phyloP scores from a whole-genome alignment of 495 filamentous ascomycete species.

The Xylaria telfairii region DNA sequence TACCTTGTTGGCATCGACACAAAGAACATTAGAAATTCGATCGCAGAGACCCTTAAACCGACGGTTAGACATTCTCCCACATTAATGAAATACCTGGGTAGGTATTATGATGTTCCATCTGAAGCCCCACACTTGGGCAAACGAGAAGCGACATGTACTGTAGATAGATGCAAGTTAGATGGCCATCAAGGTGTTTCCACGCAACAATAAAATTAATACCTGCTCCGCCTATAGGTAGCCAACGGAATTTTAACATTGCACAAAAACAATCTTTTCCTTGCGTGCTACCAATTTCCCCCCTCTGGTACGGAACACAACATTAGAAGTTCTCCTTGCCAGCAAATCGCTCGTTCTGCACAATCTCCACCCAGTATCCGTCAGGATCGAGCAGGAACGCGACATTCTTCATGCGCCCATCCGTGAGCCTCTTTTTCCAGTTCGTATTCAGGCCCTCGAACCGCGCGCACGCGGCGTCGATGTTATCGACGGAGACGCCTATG shows the following conservation, averaged over 20 bases:
- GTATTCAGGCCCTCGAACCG: slow-evolving; percentile 82
- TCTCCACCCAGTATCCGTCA: slow-evolving; percentile 91
- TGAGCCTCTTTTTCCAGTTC: slow-evolving; percentile 93
- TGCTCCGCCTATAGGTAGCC: neutral
- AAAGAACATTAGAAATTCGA: too few relatives aligned
- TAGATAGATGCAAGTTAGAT: neutral
- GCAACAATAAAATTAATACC: neutral
- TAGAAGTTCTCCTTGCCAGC: slow-evolving; percentile 60
- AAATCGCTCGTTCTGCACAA: slow-evolving; percentile 76
- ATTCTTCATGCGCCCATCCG: slow-evolving; percentile 90
- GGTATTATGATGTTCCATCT: neutral
- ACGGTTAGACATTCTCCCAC: too few relatives aligned
- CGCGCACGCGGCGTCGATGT: slow-evolving; percentile 81
- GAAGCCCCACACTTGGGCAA: neutral
- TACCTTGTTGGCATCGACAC: too few relatives aligned
- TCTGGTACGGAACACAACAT: neutral
- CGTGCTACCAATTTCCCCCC: neutral
- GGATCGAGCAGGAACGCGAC: slow-evolving; percentile 95
- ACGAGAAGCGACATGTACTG: neutral
- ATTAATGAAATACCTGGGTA: neutral
- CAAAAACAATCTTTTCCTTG: neutral
- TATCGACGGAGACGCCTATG: slow-evolving; percentile 82
- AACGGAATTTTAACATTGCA: neutral
- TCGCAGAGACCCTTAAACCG: too few relatives aligned
- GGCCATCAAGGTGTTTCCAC: slow-evolving; percentile 1